Conservation (phyloP, 2,329 filamentous ascomycete species). For the Stagonosporopsis cucurbitacearum region DNA sequence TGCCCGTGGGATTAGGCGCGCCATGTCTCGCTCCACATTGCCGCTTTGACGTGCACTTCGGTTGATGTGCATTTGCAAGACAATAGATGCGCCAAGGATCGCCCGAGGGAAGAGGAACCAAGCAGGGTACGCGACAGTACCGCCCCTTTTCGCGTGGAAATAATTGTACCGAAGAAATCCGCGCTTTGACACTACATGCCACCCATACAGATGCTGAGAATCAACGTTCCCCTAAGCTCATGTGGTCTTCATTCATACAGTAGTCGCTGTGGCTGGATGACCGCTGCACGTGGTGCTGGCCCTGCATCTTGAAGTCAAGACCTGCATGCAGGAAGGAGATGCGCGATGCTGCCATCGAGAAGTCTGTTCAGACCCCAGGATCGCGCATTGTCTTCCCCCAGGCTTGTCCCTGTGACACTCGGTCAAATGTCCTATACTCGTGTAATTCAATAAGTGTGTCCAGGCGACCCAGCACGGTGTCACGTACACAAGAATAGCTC, state of each 20-base stretch:
- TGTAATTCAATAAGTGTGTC: background rate
- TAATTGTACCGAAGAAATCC: background rate
- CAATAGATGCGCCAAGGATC: constrained; percentile 13
- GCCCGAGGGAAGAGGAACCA: constrained; percentile 4
- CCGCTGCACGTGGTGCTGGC: background rate
- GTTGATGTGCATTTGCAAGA: constrained; percentile 12
- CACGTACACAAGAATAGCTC: background rate
- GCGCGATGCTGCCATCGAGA: constrained; percentile 5
- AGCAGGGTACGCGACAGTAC: background rate
- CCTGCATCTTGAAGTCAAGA: background rate
- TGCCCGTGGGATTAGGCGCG: constrained; percentile 3
- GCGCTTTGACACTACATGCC: background rate
- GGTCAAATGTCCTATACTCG: background rate
- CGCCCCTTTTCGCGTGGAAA: constrained; percentile 9
- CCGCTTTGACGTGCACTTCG: constrained; percentile 9
- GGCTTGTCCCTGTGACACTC: constrained; percentile 1
- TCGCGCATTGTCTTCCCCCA: background rate
- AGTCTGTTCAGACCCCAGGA: constrained; percentile 3
- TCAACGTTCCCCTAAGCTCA: constrained; percentile 3
- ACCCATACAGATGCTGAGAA: background rate
- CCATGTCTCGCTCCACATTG: constrained; percentile 19
- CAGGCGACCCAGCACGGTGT: background rate
- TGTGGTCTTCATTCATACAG: background rate
- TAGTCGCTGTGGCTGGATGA: constrained; percentile 5
- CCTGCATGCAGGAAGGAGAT: constrained; percentile 3